Percentiles rank a stretch among this genome's conserved stretches.
These are phyloP conservation scores for Marasmius tenuissimus DNA, from an alignment of 1,284 basidiomycete genomes.

Conservation along the genomic window DNA sequence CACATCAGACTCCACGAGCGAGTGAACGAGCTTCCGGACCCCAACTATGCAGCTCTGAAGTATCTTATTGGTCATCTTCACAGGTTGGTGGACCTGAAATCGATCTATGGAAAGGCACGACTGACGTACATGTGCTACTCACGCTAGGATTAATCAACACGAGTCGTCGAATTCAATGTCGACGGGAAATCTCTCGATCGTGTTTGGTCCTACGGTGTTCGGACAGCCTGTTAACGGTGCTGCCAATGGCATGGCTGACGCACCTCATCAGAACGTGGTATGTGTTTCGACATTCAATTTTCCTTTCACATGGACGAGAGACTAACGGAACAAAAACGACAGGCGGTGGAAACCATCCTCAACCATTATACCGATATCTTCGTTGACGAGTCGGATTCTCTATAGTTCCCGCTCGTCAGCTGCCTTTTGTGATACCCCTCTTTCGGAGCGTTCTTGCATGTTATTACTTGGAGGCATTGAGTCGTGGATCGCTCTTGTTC, in stretches of 20 bases:
- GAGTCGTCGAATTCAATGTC: constrained; percentile 90
- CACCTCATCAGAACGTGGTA: constrained; percentile 55
- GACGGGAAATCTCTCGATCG: constrained; percentile 91
- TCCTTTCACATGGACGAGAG: not conserved
- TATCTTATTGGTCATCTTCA: constrained; percentile 94
- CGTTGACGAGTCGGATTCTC: constrained; percentile 60
- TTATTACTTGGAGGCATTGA: not conserved
- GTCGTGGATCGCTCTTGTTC: not conserved
- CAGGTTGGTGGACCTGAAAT: constrained; percentile 50
- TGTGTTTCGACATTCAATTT: constrained; percentile 8
- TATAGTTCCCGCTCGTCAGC: not conserved
- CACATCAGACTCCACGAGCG: constrained; percentile 96
- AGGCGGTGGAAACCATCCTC: constrained; percentile 81
- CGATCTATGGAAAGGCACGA: constrained; percentile 2
- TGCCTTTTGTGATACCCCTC: constrained; percentile 2
- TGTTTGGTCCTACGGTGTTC: constrained; percentile 96
- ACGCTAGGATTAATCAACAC: constrained; percentile 67
- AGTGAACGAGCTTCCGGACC: constrained; percentile 96
- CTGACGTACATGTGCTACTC: not conserved
- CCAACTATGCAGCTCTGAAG: constrained; percentile 97
- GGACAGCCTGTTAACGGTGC: constrained; percentile 43
- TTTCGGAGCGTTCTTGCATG: constrained; percentile 1
- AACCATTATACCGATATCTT: constrained; percentile 82
- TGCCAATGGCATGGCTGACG: constrained; percentile 49
- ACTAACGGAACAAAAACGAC: constrained; percentile 9